phyloP scores from a whole-genome alignment of 352 stramenopile species.

The Blastocystis sp. region DNA sequence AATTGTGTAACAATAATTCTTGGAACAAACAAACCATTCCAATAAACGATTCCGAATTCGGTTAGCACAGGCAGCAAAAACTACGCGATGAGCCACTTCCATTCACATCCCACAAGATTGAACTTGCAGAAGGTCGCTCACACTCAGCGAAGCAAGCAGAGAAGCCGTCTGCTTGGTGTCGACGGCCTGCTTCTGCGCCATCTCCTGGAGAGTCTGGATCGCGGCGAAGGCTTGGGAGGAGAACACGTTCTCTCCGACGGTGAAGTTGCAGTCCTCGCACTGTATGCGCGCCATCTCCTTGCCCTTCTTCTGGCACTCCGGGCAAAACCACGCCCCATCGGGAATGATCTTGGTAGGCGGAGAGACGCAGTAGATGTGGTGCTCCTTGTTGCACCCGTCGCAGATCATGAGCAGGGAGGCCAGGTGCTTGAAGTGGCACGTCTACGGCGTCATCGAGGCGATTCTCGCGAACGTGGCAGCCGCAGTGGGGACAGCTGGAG shows the following conservation, averaged over 20 bases:
- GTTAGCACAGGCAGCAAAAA: neutral
- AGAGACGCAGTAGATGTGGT: conserved; percentile 37
- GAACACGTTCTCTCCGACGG: neutral
- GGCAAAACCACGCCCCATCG: conserved; percentile 42
- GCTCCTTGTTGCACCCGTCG: conserved; percentile 46
- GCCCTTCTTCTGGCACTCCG: conserved; percentile 42
- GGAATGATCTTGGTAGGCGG: conserved; percentile 41
- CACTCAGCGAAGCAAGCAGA: neutral
- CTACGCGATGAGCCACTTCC: neutral
- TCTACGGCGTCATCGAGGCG: neutral
- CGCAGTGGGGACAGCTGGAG: conserved; percentile 39
- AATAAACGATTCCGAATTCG: neutral
- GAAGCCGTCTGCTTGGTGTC: neutral
- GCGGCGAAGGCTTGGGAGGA: neutral
- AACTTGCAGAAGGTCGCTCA: neutral
- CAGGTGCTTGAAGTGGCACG: conserved; percentile 58
- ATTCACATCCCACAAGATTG: neutral
- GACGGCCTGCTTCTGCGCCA: neutral
- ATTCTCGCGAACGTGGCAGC: neutral
- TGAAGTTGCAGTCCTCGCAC: neutral
- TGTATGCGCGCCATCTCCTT: neutral
- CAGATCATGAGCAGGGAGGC: conserved; percentile 39
- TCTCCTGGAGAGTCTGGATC: neutral
- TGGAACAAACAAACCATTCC: neutral
- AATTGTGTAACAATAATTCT: neutral